These are phyloP conservation scores for Claviceps sp. DNA, from an alignment of 2,329 filamentous ascomycete species.

Conservation along the genomic window DNA sequence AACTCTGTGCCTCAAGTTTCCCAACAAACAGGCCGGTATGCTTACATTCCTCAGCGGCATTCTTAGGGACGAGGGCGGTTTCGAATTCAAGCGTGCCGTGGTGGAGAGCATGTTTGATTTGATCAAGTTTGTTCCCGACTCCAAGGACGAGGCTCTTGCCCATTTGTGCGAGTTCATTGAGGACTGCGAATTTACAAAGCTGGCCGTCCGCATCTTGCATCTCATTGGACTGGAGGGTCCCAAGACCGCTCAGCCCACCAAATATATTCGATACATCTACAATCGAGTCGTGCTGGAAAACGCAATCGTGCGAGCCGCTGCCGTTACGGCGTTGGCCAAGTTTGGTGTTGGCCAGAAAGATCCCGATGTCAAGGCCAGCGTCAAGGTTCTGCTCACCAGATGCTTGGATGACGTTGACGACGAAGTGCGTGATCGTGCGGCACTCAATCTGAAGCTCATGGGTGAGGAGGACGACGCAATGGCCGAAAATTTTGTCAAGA, in stretches of 20 bases:
- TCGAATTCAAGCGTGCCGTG: slow-evolving; percentile 94
- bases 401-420: slow-evolving; percentile 96
- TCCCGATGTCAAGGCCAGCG: slow-evolving; percentile 90
- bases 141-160: slow-evolving; percentile 67
- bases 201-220: slow-evolving; percentile 89
- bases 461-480: slow-evolving; percentile 80
- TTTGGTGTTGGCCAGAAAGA: slow-evolving; percentile 97
- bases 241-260: slow-evolving; percentile 88
- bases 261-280: slow-evolving; percentile 99
- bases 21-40: slow-evolving; percentile 96
- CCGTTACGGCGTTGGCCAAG: slow-evolving; percentile 89
- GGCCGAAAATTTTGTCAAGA: slow-evolving; percentile 81
- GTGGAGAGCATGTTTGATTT: slow-evolving; percentile 99
- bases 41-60: slow-evolving; percentile 95
- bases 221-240: slow-evolving; percentile 89
- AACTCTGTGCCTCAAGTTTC: slow-evolving; percentile 93
- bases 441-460: slow-evolving; percentile 86
- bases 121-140: slow-evolving; percentile 95
- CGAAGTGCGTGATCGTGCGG: slow-evolving; percentile 90
- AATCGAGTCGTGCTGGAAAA: slow-evolving; percentile 97
- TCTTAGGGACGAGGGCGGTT: slow-evolving; percentile 88
- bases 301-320: slow-evolving; percentile 85
- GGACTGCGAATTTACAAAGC: slow-evolving; percentile 97
- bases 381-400: slow-evolving; percentile 79
- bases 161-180: slow-evolving; percentile 99